phyloP scores from a whole-genome alignment of 192 early-diverging fungal genomes.

The Mortierella alpina region DNA sequence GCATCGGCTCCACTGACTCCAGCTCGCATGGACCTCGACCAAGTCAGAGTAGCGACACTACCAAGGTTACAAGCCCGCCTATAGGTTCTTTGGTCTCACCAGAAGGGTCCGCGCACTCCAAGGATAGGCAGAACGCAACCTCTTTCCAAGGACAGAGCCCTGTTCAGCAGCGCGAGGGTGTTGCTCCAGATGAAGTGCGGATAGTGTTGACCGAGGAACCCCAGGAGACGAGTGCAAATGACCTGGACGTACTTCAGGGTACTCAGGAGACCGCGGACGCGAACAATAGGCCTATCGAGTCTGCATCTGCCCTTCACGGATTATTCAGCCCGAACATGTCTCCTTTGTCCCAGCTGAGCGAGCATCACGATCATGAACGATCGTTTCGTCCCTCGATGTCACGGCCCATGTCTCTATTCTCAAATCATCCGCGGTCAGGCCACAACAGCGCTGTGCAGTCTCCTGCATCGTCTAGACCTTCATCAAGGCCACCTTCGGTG shows the following conservation, averaged over 20 bases:
- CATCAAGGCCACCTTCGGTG: slow-evolving; percentile 12
- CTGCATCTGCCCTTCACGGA: no score
- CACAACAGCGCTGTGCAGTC: slow-evolving; percentile 4
- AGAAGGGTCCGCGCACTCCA: not conserved
- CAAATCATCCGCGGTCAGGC: slow-evolving; percentile 34
- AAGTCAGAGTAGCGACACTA: slow-evolving; percentile 13
- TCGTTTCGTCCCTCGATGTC: not conserved
- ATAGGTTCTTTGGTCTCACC: not conserved
- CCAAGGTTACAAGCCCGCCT: slow-evolving; percentile 7
- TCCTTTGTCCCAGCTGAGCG: not conserved
- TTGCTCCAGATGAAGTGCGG: slow-evolving; percentile 26
- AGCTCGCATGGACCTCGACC: not conserved
- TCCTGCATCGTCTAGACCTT: slow-evolving; percentile 13
- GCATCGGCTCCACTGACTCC: not conserved
- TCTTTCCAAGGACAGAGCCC: not conserved
- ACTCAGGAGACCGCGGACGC: not conserved
- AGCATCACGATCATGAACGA: slow-evolving; percentile 4
- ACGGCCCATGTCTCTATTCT: slow-evolving; percentile 24
- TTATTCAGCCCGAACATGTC: no score
- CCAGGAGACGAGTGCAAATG: not conserved
- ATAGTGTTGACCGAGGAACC: slow-evolving; percentile 18
- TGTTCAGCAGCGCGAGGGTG: slow-evolving; percentile 8
- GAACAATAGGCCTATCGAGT: not conserved
- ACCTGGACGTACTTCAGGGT: not conserved
- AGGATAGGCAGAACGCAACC: not conserved